These are phyloP conservation scores for Ogataea salicorniae DNA, from an alignment of 805 yeast species.

Conservation along the genomic window DNA sequence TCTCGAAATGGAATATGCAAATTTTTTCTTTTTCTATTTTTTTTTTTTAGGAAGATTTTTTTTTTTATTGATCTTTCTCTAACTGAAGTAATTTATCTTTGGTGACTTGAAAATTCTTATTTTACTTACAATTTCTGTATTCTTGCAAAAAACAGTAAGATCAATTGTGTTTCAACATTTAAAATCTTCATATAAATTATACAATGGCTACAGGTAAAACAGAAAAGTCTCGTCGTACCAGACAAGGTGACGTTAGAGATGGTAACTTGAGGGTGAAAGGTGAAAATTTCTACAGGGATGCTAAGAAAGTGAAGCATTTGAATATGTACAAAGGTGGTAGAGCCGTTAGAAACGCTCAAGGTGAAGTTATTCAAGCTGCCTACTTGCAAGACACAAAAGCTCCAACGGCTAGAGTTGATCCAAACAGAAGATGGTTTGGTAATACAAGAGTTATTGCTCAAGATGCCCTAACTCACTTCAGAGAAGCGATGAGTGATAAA, in stretches of 20 bases:
- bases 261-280: constrained; percentile 94
- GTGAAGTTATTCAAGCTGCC: constrained; percentile 85
- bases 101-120: no score
- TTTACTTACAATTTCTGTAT: no score
- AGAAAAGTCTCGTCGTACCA: constrained; percentile 79
- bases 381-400: constrained; percentile 79
- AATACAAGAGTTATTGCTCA: constrained; percentile 96
- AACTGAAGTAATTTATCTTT: no score
- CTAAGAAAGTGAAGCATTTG: constrained; percentile 82
- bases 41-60: background rate
- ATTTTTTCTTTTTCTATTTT: background rate
- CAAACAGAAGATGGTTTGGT: constrained; percentile 96
- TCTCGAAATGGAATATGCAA: background rate
- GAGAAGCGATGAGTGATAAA: constrained; percentile 89
- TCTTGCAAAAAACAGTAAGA: no score
- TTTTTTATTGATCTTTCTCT: background rate
- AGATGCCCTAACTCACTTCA: constrained; percentile 88
- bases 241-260: constrained; percentile 77
- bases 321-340: constrained; percentile 92
- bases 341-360: constrained; percentile 79
- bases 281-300: constrained; percentile 93
- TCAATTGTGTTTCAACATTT: no score
- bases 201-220: constrained; percentile 91
- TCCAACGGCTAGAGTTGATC: constrained; percentile 91
- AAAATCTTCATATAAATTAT: no score